A percentile compares a stretch with the other conserved stretches of the same genome.
These are phyloP conservation scores for Boletus reticuloceps DNA, from an alignment of 768 basidiomycete genomes.

Conservation along the genomic window DNA sequence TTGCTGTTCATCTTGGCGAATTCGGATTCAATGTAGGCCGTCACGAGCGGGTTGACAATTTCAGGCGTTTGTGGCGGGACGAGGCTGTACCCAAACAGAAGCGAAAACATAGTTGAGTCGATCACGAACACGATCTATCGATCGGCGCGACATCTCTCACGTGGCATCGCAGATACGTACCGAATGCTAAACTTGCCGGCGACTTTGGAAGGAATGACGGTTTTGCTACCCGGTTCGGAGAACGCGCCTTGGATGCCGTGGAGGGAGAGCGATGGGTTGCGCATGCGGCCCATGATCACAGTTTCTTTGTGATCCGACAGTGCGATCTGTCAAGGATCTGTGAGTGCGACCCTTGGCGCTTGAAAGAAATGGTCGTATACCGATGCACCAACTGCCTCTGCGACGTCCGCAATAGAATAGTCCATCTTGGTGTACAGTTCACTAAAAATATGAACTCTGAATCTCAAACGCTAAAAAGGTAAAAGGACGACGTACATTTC, in stretches of 20 bases:
- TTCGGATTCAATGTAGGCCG: constrained; percentile 66
- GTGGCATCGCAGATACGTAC: constrained; percentile 36
- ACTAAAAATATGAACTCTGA: constrained; percentile 31
- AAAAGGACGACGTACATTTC: constrained; percentile 51
- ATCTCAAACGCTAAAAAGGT: not conserved
- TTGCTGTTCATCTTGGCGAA: constrained; percentile 85
- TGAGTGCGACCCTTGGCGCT: not conserved
- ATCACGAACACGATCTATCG: not conserved
- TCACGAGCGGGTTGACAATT: constrained; percentile 66
- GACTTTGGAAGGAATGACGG: constrained; percentile 90
- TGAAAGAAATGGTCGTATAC: not conserved
- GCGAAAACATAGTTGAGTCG: not conserved
- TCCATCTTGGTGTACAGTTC: constrained; percentile 73
- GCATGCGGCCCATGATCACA: constrained; percentile 93
- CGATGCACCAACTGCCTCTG: constrained; percentile 69
- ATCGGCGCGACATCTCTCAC: too few species aligned
- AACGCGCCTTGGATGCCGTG: constrained; percentile 98
- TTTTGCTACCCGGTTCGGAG: constrained; percentile 74
- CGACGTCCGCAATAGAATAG: constrained; percentile 69
- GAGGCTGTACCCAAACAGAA: constrained; percentile 38
- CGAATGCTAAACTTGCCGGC: constrained; percentile 94
- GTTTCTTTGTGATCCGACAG: constrained; percentile 73
- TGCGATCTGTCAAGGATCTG: constrained; percentile 42
- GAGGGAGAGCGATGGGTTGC: constrained; percentile 80
- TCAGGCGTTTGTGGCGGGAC: constrained; percentile 90